phyloP scores from a whole-genome alignment of 2,329 filamentous ascomycete genomes.

The Claviceps pusilla region DNA sequence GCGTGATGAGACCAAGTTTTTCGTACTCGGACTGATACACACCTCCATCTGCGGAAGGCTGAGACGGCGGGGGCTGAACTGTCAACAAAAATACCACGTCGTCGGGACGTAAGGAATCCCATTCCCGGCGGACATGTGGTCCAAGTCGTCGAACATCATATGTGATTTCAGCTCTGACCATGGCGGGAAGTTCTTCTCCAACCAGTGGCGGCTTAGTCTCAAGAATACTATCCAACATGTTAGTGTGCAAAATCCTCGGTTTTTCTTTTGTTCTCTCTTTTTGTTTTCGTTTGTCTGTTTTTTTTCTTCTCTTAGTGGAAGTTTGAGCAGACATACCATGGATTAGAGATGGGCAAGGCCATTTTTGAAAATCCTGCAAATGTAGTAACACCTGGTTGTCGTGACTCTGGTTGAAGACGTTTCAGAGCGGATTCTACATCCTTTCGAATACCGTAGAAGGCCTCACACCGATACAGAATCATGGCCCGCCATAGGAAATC shows the following conservation, averaged over 20 bases:
- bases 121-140: conserved; percentile 64
- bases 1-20: conserved; percentile 49
- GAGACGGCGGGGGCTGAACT: conserved; percentile 46
- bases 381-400: conserved; percentile 47
- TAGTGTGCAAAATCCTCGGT: background rate
- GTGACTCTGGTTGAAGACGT: conserved; percentile 56
- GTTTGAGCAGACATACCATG: conserved; percentile 32
- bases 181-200: conserved; percentile 67
- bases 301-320: background rate
- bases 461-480: conserved; percentile 73
- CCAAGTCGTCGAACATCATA: conserved; percentile 71
- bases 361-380: conserved; percentile 84
- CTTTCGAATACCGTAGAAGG: conserved; percentile 85
- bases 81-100: conserved; percentile 82
- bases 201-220: conserved; percentile 74
- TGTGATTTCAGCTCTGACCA: conserved; percentile 72
- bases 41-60: conserved; percentile 37
- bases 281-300: background rate
- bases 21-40: conserved; percentile 33
- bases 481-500: conserved; percentile 97
- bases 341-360: conserved; percentile 75
- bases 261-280: too few species aligned
- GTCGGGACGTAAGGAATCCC: conserved; percentile 74
- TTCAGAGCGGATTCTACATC: conserved; percentile 75
- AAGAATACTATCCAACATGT: conserved; percentile 40